A percentile compares a stretch with the other conserved stretches of the same genome.
Evolutionary conservation across 495 filamentous ascomycete species (phyloP).

Genomic region (Aspergillus ellipticus): DNA sequence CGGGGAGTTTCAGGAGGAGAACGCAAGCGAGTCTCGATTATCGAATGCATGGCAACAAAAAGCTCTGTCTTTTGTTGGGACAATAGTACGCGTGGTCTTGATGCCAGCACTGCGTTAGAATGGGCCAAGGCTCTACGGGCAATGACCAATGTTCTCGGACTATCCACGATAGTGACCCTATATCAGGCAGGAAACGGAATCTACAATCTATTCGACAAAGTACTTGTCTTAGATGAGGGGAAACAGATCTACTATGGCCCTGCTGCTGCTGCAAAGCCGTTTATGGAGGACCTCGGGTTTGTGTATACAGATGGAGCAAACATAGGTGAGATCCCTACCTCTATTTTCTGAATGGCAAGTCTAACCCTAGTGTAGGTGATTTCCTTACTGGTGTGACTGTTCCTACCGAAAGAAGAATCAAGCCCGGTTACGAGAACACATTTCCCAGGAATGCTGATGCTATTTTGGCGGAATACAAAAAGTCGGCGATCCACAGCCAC

Average conservation of each 20-base stretch:
- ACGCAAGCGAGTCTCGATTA: slow-evolving; percentile 67
- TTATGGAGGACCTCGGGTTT: slow-evolving; percentile 67
- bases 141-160: slow-evolving; percentile 43
- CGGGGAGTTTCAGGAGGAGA: slow-evolving; percentile 85
- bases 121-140: slow-evolving; percentile 46
- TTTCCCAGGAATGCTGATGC: slow-evolving; percentile 46
- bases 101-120: slow-evolving; percentile 55
- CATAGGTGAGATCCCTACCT: slow-evolving; percentile 26
- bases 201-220: slow-evolving; percentile 63
- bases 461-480: slow-evolving; percentile 37
- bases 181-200: slow-evolving; percentile 63
- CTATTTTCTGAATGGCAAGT: not conserved
- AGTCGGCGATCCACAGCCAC: slow-evolving; percentile 27
- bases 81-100: slow-evolving; percentile 58
- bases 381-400: slow-evolving; percentile 71
- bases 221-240: slow-evolving; percentile 61
- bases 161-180: slow-evolving; percentile 47
- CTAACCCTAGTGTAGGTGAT: slow-evolving; percentile 39
- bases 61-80: slow-evolving; percentile 61
- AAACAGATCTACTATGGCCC: slow-evolving; percentile 60
- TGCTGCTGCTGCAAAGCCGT: slow-evolving; percentile 55
- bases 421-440: slow-evolving; percentile 45
- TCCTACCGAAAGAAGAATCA: slow-evolving; percentile 58
- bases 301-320: slow-evolving; percentile 62
- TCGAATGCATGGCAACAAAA: slow-evolving; percentile 60